phyloP scores from a whole-genome alignment of 108 stramenopile genomes.

The Nannochloropsis salina region DNA sequence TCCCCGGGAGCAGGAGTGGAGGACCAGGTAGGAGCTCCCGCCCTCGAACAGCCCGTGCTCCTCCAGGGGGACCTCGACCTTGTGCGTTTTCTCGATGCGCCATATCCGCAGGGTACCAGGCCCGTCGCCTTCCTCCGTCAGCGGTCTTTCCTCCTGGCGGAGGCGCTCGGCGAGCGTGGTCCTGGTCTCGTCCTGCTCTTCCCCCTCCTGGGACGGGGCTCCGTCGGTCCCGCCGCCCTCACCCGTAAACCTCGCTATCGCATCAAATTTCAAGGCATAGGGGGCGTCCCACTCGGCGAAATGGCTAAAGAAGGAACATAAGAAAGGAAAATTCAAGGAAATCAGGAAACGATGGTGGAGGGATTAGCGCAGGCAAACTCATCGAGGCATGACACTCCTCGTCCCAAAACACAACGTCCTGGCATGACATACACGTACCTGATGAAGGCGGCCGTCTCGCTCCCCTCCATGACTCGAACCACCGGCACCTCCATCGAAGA shows the following conservation, averaged over 20 bases:
- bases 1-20: constrained; percentile 47
- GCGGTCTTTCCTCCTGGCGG: neutral
- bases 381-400: too few species aligned
- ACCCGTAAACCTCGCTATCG: too few species aligned
- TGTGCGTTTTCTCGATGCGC: constrained; percentile 46
- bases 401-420: too few species aligned
- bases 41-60: constrained; percentile 58
- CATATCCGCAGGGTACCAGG: constrained; percentile 47
- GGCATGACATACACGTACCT: neutral
- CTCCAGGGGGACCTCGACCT: constrained; percentile 19
- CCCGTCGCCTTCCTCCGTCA: constrained; percentile 41
- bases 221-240: too few species aligned
- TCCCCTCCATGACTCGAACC: constrained; percentile 39
- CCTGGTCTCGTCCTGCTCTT: neutral
- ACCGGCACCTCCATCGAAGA: constrained; percentile 23
- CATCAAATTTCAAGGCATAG: constrained; percentile 33
- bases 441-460: constrained; percentile 50
- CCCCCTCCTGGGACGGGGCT: too few species aligned
- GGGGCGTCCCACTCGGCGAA: constrained; percentile 48
- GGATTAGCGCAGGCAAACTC: too few species aligned
- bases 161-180: neutral
- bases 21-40: constrained; percentile 57
- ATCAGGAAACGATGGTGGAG: neutral
- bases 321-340: neutral
- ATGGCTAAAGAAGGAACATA: neutral